phyloP scores from a whole-genome alignment of 345 rosid species.

The Trapa incisa region DNA sequence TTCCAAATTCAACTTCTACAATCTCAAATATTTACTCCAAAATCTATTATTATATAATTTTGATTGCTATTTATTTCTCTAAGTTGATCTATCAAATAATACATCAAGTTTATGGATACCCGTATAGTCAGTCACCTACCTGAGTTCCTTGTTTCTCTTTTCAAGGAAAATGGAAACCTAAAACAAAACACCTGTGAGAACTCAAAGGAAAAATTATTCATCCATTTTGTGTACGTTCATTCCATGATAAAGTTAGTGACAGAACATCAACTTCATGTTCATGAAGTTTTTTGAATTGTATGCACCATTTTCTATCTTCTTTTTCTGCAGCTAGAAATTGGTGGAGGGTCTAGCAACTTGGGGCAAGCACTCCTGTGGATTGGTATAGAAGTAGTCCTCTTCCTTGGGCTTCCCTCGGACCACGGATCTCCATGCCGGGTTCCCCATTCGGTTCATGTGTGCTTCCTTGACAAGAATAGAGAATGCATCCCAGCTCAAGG shows the following conservation, averaged over 20 bases:
- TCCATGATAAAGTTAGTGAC: neutral
- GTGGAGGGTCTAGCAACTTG: neutral
- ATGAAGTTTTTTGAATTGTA: neutral
- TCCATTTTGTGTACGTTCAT: neutral
- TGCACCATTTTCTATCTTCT: neutral
- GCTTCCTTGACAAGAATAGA: conserved; percentile 46
- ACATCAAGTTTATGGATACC: no score
- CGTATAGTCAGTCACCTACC: no score
- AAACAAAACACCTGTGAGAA: neutral
- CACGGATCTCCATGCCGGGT: conserved; percentile 22
- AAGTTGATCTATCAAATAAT: no score
- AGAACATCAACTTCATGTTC: neutral
- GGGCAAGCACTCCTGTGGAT: conserved; percentile 39
- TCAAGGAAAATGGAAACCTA: neutral
- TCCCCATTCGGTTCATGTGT: conserved; percentile 65
- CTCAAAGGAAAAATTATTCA: neutral
- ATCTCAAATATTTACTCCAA: no score
- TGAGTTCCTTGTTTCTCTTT: neutral
- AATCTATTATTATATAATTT: no score
- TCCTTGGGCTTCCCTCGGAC: conserved; percentile 24
- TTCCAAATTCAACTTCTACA: no score
- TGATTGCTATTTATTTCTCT: no score
- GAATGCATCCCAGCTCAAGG: conserved; percentile 70
- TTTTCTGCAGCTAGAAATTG: conserved; percentile 2
- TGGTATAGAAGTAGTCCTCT: conserved; percentile 38